phyloP scores from a whole-genome alignment of 129 eudicot genomes.

The Tanacetum coccineum region DNA sequence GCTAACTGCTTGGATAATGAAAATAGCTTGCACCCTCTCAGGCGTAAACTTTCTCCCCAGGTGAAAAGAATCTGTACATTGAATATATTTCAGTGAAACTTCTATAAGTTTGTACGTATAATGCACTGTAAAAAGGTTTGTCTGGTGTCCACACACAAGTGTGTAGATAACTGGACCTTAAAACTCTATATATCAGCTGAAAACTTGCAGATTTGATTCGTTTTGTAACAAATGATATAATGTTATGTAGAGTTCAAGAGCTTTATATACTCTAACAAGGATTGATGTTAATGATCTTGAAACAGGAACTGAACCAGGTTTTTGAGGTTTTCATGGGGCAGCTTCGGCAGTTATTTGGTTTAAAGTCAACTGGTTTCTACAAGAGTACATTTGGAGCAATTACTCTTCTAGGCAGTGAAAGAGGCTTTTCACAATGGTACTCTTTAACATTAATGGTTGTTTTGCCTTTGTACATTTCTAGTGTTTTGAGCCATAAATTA shows the following conservation, averaged over 20 bases:
- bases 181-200: neutral
- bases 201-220: neutral
- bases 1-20: slow-evolving; percentile 50
- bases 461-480: slow-evolving; percentile 15
- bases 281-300: slow-evolving; percentile 31
- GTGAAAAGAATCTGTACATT: slow-evolving; percentile 31
- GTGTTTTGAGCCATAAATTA: neutral
- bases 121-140: no score
- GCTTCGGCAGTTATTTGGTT: slow-evolving; percentile 88
- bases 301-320: slow-evolving; percentile 64
- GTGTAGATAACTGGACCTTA: neutral
- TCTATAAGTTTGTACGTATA: neutral
- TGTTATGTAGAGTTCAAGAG: neutral
- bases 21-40: slow-evolving; percentile 31
- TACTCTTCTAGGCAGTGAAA: slow-evolving; percentile 59
- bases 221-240: slow-evolving; percentile 3
- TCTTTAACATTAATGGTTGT: neutral
- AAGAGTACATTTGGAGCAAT: slow-evolving; percentile 56
- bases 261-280: slow-evolving; percentile 13
- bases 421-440: slow-evolving; percentile 94
- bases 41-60: slow-evolving; percentile 56
- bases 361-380: slow-evolving; percentile 60
- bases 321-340: slow-evolving; percentile 89
- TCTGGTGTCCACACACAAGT: neutral
- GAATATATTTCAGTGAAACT: slow-evolving; percentile 2